Percentiles rank a stretch among this genome's conserved stretches.
Evolutionary conservation across 495 filamentous ascomycete species (phyloP).

Genomic region (Penicillium egyptiacum): DNA sequence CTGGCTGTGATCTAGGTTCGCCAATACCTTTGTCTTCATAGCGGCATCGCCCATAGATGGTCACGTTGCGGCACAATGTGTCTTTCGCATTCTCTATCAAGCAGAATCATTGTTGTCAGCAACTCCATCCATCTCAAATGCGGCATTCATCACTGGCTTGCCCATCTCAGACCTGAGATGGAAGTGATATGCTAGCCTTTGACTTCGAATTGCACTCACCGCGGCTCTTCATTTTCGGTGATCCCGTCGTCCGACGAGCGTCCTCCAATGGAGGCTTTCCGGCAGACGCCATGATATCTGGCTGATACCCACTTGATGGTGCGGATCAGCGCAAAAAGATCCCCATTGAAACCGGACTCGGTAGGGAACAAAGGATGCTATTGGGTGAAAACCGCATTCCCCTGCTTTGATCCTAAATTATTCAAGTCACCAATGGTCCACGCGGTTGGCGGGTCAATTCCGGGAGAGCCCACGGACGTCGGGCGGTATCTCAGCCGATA

Average conservation of each 20-base stretch:
- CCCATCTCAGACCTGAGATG: background rate
- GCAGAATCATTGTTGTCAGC: conserved; percentile 12
- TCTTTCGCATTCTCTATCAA: conserved; percentile 69
- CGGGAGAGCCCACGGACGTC: conserved; percentile 13
- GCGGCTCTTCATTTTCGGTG: conserved; percentile 63
- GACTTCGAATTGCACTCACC: conserved; percentile 42
- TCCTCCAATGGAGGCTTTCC: conserved; percentile 47
- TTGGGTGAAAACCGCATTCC: conserved; percentile 47
- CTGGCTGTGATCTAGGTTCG: background rate
- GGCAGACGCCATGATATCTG: conserved; percentile 42
- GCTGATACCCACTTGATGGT: conserved; percentile 34
- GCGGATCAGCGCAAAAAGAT: conserved; percentile 40
- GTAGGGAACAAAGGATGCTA: conserved; percentile 32
- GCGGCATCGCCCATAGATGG: conserved; percentile 91
- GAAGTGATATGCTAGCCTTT: background rate
- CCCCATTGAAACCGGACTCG: conserved; percentile 44
- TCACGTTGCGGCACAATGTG: conserved; percentile 87
- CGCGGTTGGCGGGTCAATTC: conserved; percentile 26
- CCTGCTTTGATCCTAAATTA: conserved; percentile 25
- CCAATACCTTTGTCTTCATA: conserved; percentile 80
- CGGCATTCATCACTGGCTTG: conserved; percentile 4
- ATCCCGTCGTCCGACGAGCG: conserved; percentile 50
- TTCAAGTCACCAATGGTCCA: conserved; percentile 17
- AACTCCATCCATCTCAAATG: background rate
- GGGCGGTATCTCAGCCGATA: conserved; percentile 13